Percentiles rank a stretch among this genome's conserved stretches.
Conservation (phyloP, 1,284 basidiomycete species). For the Sutorius eximius region DNA sequence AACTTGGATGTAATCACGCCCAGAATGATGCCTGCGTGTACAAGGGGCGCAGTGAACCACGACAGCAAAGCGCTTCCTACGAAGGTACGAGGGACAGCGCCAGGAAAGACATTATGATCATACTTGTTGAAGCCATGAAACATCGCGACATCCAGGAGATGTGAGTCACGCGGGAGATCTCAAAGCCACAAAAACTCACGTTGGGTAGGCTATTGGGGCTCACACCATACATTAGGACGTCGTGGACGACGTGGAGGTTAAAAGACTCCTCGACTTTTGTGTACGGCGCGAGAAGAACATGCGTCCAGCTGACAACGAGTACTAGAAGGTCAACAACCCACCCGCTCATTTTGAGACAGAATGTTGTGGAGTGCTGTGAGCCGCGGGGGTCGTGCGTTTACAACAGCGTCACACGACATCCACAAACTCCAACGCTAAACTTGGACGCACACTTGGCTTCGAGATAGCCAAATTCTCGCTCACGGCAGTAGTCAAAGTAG, state of each 20-base stretch:
- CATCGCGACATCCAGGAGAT: not conserved
- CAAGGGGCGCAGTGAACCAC: slow-evolving; percentile 48
- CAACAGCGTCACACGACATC: not conserved
- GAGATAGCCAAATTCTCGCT: not conserved
- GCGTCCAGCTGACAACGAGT: slow-evolving; percentile 54
- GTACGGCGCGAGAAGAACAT: slow-evolving; percentile 81
- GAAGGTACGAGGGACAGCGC: slow-evolving; percentile 88
- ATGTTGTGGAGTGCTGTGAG: not conserved
- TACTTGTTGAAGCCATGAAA: slow-evolving; percentile 55
- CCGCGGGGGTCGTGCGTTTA: not conserved
- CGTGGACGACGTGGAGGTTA: slow-evolving; percentile 90
- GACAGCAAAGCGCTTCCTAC: slow-evolving; percentile 68
- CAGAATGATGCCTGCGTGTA: slow-evolving; percentile 41
- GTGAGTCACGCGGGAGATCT: slow-evolving; percentile 9
- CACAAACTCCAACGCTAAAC: not conserved
- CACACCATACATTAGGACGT: slow-evolving; percentile 79
- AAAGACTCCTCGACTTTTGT: slow-evolving; percentile 99
- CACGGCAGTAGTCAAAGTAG: slow-evolving; percentile 25
- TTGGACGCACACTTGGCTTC: not conserved
- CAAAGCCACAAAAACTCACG: slow-evolving; percentile 40
- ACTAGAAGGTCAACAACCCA: slow-evolving; percentile 55
- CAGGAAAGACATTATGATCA: slow-evolving; percentile 89
- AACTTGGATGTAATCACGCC: slow-evolving; percentile 53
- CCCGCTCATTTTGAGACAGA: slow-evolving; percentile 14
- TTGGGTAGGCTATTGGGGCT: slow-evolving; percentile 42